Conservation (phyloP, 1,139 yeast species). For the Pichia sp. region DNA sequence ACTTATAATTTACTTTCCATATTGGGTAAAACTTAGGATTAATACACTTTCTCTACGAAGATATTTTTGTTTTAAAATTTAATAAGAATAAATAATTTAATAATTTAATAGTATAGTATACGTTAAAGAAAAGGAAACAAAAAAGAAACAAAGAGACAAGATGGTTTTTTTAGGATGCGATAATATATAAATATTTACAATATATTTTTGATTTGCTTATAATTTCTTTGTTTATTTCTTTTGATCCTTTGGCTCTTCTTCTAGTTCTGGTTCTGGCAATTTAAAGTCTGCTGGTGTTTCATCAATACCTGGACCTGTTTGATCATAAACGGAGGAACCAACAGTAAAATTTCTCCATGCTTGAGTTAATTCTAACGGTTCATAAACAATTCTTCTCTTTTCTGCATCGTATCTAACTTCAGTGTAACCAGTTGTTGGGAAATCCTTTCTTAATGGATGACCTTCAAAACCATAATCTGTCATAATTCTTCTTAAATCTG, state of each 20-base stretch:
- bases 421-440: constrained; percentile 88
- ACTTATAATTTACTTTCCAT: background rate
- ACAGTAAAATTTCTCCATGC: constrained; percentile 89
- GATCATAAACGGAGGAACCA: constrained; percentile 89
- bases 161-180: background rate
- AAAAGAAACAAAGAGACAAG: background rate
- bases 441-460: constrained; percentile 85
- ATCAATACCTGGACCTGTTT: constrained; percentile 82
- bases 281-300: constrained; percentile 75
- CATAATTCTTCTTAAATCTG: constrained; percentile 83
- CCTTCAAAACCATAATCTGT: constrained; percentile 93
- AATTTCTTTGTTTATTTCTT: constrained; percentile 28
- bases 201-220: background rate
- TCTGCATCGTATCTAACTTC: constrained; percentile 89
- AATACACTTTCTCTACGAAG: too few relatives aligned
- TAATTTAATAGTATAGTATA: background rate
- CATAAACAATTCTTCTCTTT: constrained; percentile 83
- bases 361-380: constrained; percentile 84
- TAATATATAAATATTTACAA: background rate
- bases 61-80: background rate
- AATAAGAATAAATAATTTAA: background rate
- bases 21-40: background rate
- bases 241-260: constrained; percentile 45
- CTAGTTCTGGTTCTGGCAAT: constrained; percentile 78
- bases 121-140: background rate